Evolutionary conservation across 495 filamentous ascomycete genomes (phyloP), one percentile per base, ranked within the genome.

Genomic region (Neurospora tetrasperma): DNA sequence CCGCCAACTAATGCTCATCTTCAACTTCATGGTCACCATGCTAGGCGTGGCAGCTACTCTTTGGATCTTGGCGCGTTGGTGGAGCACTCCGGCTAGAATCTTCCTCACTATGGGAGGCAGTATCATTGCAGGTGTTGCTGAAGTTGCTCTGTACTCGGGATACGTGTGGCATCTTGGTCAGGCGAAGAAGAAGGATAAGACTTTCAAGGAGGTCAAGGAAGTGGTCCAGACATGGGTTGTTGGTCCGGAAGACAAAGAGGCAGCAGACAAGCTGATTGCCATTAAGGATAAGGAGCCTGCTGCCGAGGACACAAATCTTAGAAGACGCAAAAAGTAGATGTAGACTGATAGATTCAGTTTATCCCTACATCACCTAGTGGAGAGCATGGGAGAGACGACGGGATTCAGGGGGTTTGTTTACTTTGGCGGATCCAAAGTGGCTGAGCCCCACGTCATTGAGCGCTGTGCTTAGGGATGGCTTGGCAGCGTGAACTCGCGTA

Each of bases 71-170:
- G 90, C 90, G 2, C 83, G 87, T 40, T 88, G 86, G 80, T 94
- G 91, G 92, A 89, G 86, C 73, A 89, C 89, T 5, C 90, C 92
- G 1, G 84, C 87, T 42, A 80, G 92, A 70, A 79, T 95, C 54
- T 92, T 89, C 18, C 80, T 93, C 23, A 91, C 90, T 43, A 86
- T 95, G 83, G 86, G 85, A 10, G 89, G 90, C 4, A 90, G 89
- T 71, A 78, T 88, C 4, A 73, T 92, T 23, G 93, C 98, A 31
- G 94, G 90, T 4, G 84, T 96, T 66, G 94, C 94, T 5, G 96
- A 99, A 80, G 90, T 96, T 11, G 90, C 90, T 31, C 89, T 98
- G 44, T 98, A 98, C 81, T 89, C 87, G 12, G 93, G 93, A 8
- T 99, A 97, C 82, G 81, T 97, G 54, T 86, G 90, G 82, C 90